phyloP scores from a whole-genome alignment of 75 land plant genomes.

The Pseudotsuga menziesii region DNA sequence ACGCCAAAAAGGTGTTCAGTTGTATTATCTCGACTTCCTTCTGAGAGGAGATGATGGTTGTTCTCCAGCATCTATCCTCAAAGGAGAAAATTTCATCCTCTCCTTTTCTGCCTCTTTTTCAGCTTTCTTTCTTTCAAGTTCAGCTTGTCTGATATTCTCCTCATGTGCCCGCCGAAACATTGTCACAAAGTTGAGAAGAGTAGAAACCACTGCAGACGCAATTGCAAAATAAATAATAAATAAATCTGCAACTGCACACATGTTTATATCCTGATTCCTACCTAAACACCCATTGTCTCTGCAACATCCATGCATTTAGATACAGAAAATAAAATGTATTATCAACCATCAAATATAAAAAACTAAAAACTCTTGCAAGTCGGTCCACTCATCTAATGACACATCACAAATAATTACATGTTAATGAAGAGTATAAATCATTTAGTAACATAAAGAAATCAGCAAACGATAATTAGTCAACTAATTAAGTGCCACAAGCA shows the following conservation, averaged over 20 bases:
- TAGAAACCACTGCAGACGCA: constrained; percentile 62
- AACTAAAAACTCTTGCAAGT: background rate
- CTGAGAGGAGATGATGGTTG: constrained; percentile 4
- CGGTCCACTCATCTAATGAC: constrained; percentile 1
- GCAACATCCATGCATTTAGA: no score
- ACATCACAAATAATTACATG: background rate
- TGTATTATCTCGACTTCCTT: background rate
- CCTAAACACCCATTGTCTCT: background rate
- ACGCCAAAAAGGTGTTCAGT: background rate
- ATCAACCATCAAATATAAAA: background rate
- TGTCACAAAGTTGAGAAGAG: constrained; percentile 69
- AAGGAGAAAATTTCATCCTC: constrained; percentile 39
- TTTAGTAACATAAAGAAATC: background rate
- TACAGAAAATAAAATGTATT: constrained; percentile 1
- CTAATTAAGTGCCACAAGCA: background rate
- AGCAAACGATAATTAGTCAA: no score
- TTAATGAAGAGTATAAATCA: background rate
- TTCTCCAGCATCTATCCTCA: constrained; percentile 20
- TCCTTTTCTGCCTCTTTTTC: constrained; percentile 77
- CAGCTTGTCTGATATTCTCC: constrained; percentile 71
- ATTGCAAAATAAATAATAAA: background rate
- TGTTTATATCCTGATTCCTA: background rate
- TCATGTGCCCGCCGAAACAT: constrained; percentile 73
- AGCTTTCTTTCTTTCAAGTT: constrained; percentile 85
- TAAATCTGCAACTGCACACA: background rate